phyloP scores from a whole-genome alignment of 75 land plant species.

The Picea sitchensis region DNA sequence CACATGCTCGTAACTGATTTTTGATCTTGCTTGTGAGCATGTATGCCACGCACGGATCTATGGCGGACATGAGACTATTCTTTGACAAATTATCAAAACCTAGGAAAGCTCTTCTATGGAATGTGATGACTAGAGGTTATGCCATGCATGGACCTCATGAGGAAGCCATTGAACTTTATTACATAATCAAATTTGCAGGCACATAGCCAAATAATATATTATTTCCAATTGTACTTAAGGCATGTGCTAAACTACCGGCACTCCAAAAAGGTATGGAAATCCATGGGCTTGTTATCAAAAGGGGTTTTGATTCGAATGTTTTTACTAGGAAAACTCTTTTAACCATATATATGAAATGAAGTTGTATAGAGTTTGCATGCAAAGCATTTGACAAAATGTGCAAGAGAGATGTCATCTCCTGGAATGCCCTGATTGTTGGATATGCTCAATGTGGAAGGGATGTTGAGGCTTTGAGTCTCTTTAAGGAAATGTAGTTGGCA shows the following conservation, averaged over 20 bases:
- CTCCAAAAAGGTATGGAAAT: not conserved
- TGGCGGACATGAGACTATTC: too few species aligned
- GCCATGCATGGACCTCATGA: not conserved
- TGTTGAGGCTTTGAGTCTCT: not conserved
- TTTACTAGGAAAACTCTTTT: not conserved
- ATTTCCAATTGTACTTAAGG: not conserved
- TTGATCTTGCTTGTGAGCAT: conserved; percentile 42
- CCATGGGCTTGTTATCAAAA: not conserved
- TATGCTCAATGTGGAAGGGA: not conserved
- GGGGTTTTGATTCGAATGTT: conserved; percentile 1
- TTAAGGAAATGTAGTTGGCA: not conserved
- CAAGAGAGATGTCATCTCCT: not conserved
- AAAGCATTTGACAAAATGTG: not conserved
- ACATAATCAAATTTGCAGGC: not conserved
- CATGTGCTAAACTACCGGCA: not conserved
- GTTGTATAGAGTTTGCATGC: not conserved
- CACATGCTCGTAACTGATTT: conserved; percentile 22
- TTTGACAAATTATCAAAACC: too few species aligned
- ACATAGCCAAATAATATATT: not conserved
- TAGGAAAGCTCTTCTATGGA: not conserved
- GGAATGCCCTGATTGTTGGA: not conserved
- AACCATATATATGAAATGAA: not conserved
- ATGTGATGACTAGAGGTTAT: not conserved
- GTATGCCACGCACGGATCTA: too few species aligned
- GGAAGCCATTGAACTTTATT: conserved; percentile 6